phyloP scores from a whole-genome alignment of 2,329 filamentous ascomycete genomes.

The Fusarium chlamydosporum region DNA sequence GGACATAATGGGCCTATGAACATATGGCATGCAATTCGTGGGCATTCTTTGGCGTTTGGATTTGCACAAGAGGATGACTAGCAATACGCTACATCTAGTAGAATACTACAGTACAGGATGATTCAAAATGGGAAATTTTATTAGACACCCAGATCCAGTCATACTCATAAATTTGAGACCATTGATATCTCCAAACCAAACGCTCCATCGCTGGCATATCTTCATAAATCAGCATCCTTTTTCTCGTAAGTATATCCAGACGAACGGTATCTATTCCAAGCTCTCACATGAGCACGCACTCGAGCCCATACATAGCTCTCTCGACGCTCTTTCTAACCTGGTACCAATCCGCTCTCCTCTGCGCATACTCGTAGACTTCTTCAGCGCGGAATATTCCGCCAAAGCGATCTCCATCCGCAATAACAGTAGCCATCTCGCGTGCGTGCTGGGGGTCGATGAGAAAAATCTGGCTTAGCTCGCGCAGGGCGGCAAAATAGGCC shows the following conservation, averaged over 20 bases:
- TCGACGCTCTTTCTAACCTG: slow-evolving; percentile 89
- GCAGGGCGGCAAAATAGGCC: slow-evolving; percentile 90
- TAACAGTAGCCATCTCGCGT: slow-evolving; percentile 94
- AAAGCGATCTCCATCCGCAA: slow-evolving; percentile 91
- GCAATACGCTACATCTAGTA: slow-evolving; percentile 13
- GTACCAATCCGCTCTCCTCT: slow-evolving; percentile 95
- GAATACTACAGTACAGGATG: background rate
- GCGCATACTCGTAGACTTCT: slow-evolving; percentile 97
- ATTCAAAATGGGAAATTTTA: slow-evolving; percentile 12
- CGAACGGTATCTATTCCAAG: background rate
- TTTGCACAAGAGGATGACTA: slow-evolving; percentile 2
- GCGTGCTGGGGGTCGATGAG: slow-evolving; percentile 87
- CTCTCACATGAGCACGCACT: slow-evolving; percentile 84
- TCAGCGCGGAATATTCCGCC: slow-evolving; percentile 93
- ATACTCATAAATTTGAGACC: slow-evolving; percentile 33
- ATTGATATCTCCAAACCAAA: slow-evolving; percentile 23
- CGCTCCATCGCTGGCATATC: slow-evolving; percentile 26
- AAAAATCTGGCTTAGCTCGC: slow-evolving; percentile 95
- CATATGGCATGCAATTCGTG: slow-evolving; percentile 18
- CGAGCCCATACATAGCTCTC: slow-evolving; percentile 96
- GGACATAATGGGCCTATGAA: slow-evolving; percentile 3
- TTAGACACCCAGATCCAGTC: slow-evolving; percentile 25
- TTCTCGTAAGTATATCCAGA: slow-evolving; percentile 28
- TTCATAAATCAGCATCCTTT: slow-evolving; percentile 32
- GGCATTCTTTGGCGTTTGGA: slow-evolving; percentile 38